These are phyloP conservation scores for Yamadazyma taylorii DNA, from an alignment of 1,139 yeast species.

Conservation along the genomic window DNA sequence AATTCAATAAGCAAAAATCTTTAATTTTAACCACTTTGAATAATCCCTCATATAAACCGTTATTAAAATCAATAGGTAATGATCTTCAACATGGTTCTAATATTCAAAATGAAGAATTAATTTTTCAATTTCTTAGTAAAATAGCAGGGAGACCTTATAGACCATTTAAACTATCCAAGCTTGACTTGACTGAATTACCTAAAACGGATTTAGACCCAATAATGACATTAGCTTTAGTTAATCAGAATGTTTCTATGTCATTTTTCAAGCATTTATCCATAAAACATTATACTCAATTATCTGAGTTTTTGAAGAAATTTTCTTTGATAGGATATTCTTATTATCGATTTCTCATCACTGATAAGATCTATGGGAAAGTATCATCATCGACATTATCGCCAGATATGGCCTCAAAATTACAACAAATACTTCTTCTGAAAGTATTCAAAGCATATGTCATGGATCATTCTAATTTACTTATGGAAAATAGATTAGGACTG, in stretches of 20 bases:
- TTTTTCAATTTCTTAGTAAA: not conserved
- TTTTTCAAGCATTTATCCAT: constrained; percentile 4
- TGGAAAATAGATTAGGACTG: constrained; percentile 1
- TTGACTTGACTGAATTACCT: not conserved
- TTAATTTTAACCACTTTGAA: not conserved
- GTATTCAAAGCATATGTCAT: constrained; percentile 9
- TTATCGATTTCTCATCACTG: constrained; percentile 6
- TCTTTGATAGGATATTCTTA: constrained; percentile 9
- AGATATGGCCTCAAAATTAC: not conserved
- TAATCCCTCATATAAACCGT: not conserved
- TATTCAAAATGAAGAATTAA: not conserved
- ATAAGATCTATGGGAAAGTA: not conserved
- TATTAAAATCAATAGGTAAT: not conserved
- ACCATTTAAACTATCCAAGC: not conserved
- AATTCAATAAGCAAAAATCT: not conserved
- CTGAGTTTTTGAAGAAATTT: constrained; percentile 4
- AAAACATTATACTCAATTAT: not conserved
- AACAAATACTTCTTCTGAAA: constrained; percentile 7
- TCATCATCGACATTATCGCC: too few relatives aligned
- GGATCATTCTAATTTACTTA: constrained; percentile 5
- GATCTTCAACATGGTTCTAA: not conserved
- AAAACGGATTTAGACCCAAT: not conserved
- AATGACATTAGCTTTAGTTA: constrained; percentile 1
- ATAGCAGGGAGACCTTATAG: not conserved
- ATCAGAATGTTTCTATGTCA: constrained; percentile 4